Base-by-base conservation (phyloP, 768 basidiomycete species). In the Rhodotorula toruloides region DNA sequence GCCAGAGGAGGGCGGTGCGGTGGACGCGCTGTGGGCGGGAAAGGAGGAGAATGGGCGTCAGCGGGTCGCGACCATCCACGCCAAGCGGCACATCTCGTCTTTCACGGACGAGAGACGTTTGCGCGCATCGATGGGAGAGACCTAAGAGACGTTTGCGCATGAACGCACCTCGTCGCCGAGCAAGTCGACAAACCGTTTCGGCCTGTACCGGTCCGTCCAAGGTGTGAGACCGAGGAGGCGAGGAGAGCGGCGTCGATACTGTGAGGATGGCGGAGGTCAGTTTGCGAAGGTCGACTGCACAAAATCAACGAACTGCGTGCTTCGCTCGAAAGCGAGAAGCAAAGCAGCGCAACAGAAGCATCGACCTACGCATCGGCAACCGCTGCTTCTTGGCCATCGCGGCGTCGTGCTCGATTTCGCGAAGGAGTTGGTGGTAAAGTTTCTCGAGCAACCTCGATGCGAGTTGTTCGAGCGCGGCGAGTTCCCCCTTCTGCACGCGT, bases 121-220 rank as follows among this genome's bases (percentile, higher is more conserved):
- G n/a, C n/a, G n/a, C n/a, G n/a, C n/a, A n/a, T n/a, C n/a, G n/a
- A n/a, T n/a, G n/a, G n/a, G n/a, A n/a, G n/a, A n/a, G n/a, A n/a
- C n/a, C n/a, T n/a, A n/a, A n/a, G n/a, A n/a, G n/a, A n/a, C n/a
- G n/a, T n/a, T n/a, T n/a, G n/a, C n/a, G n/a, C n/a, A n/a, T n/a
- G n/a, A n/a, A 72, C 80, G 61, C 62, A 81, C 81, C 76, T 99
- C 96, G 74, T 97, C 97, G 5, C 96, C 96, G 43, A 97, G 81
- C 19, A 99, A 82, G 63, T 99, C 94, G 0, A 86, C 86, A 76
- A 93, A 99, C 63, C 86, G 84, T 54, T 83, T 83, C 1, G 96
- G 96, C 6, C 90, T 85, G 77, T 98, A 98, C 54, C 88, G 85
- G 77, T 99, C 94, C 1, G 93, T 91, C 93, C 93, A 98, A 67